phyloP scores from a whole-genome alignment of 1,284 basidiomycete species.

The Irpex sp. region DNA sequence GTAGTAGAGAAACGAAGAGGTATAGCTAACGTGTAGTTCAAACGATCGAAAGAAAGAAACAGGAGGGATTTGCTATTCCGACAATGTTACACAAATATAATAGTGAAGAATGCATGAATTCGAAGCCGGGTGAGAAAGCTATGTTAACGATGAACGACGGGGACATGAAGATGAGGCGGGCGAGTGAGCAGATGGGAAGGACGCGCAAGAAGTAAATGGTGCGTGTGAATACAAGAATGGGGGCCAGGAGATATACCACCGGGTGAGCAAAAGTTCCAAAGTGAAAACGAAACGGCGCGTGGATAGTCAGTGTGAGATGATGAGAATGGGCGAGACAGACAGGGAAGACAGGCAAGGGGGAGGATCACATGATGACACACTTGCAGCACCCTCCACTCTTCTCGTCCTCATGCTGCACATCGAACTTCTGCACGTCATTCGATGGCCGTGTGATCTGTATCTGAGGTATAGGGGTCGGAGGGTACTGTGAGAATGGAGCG shows the following conservation, averaged over 20 bases:
- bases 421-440: conserved; percentile 9
- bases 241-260: too few species aligned
- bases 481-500: conserved; percentile 47
- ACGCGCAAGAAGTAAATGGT: not conserved
- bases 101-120: not conserved
- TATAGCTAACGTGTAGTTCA: conserved; percentile 6
- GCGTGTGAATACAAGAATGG: not conserved
- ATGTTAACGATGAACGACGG: not conserved
- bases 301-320: conserved; percentile 1
- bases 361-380: conserved; percentile 32
- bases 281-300: not conserved
- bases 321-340: not conserved
- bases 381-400: conserved; percentile 30
- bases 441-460: conserved; percentile 14
- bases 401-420: conserved; percentile 19
- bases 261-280: not conserved
- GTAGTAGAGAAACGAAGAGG: conserved; percentile 10
- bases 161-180: too few species aligned
- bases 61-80: conserved; percentile 8
- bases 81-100: conserved; percentile 6
- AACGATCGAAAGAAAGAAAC: not conserved
- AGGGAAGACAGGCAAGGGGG: not conserved
- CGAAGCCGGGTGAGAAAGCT: not conserved
- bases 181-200: not conserved
- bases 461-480: conserved; percentile 28